Base-by-base conservation (phyloP, 2,329 filamentous ascomycete species). In the Furcasterigmium sp. region DNA sequence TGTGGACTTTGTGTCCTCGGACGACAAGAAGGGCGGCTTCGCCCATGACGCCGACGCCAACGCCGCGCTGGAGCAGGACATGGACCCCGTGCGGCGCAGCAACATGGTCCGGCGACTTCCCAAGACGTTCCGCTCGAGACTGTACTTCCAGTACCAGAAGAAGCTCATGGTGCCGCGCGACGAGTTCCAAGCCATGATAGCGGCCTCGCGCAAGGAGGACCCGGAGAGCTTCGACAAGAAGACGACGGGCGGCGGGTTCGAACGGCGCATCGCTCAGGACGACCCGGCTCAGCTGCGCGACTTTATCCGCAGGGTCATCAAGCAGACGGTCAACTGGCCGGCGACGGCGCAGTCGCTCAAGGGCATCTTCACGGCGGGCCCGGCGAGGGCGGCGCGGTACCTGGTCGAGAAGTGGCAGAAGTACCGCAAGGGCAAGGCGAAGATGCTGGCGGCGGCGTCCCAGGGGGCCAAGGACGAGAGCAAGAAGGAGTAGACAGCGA, bases 91-190 rank as follows among this genome's bases (percentile, higher is more conserved):
- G 45, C 90, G 87, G 57, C 83, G 93, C 45, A 89, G 87, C 15
- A 98, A 98, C 64, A 98, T 98, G 88, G 91, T 98, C 9, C 82
- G 93, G 5, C 84, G 93, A 11, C 72, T 98, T 10, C 93, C 93
- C 4, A 85, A 85, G 55, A 76, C 82, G 6, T 97, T 98, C 74
- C 81, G 93, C 29, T 80, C 86, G 42, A 91, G 89, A 46, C 72
- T 98, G 0, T 98, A 98, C 68, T 95, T 95, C 63, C 83, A 91
- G 56, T 98, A 96, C 63, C 91, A 95, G 62, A 83, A 85, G 60
- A 91, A 95, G 57, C 94, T 91, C 56, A 77, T 79, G 44, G 93
- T 98, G 35, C 89, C 91, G 0, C 82, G 82, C 14, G 76, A 79
- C 5, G 89, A 95, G 43, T 98, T 95, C 62, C 73, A 87, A 56